These are phyloP conservation scores for Wickerhamiella nectarea DNA, from an alignment of 805 yeast species.

Conservation along the genomic window DNA sequence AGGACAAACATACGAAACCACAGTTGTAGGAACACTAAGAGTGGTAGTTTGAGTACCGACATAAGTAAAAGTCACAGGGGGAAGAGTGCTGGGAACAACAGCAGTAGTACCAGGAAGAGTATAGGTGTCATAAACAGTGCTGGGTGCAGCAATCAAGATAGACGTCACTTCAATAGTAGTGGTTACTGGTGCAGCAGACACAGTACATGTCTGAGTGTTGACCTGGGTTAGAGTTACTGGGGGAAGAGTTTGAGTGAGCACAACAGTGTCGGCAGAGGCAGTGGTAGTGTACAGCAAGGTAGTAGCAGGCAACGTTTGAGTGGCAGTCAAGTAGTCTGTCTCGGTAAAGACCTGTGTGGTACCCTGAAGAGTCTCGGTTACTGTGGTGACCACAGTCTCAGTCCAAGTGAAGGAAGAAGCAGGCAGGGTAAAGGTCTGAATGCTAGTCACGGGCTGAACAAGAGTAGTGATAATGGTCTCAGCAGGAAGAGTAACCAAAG, in stretches of 20 bases:
- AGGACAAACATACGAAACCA: not conserved
- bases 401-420: conserved; percentile 4
- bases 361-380: conserved; percentile 1
- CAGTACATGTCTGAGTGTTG: conserved; percentile 3
- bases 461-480: conserved; percentile 4
- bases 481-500: conserved; percentile 2
- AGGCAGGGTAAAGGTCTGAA: conserved; percentile 1
- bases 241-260: not conserved
- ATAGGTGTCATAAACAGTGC: not conserved
- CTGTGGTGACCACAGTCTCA: conserved; percentile 1
- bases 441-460: not conserved
- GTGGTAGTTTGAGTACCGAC: conserved; percentile 6
- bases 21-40: not conserved
- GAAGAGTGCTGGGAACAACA: conserved; percentile 1
- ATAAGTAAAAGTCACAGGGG: conserved; percentile 4
- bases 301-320: conserved; percentile 5
- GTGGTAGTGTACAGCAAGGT: conserved; percentile 1
- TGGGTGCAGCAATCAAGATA: not conserved
- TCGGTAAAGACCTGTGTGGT: conserved; percentile 2
- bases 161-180: not conserved
- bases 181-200: not conserved
- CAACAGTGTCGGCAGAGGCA: conserved; percentile 4
- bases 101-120: conserved; percentile 1
- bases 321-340: not conserved
- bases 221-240: not conserved